Evolutionary conservation across 371 early-diverging fungal genomes (phyloP).

Genomic region (Mucor lusitanicus): DNA sequence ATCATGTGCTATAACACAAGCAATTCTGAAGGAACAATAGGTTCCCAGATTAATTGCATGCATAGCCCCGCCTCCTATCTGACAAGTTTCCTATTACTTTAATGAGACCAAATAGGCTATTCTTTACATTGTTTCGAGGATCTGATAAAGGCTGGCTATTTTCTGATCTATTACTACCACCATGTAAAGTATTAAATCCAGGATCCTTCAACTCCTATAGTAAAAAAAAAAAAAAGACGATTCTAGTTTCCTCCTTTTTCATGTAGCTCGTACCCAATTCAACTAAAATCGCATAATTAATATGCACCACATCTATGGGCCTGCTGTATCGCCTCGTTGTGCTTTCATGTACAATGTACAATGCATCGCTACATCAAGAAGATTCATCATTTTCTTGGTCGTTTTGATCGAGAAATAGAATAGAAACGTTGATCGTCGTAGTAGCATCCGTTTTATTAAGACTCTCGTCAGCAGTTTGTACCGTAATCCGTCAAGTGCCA

Average conservation of each 20-base stretch:
- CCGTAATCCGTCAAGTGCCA: background rate
- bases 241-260: background rate
- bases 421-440: background rate
- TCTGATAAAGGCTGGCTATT: background rate
- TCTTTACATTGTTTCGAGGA: background rate
- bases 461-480: background rate
- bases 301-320: background rate
- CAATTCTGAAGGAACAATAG: background rate
- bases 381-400: background rate
- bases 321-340: background rate
- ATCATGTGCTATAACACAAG: background rate
- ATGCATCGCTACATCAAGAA: background rate
- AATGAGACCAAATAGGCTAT: background rate
- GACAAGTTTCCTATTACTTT: background rate
- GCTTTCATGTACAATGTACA: background rate
- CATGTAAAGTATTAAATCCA: background rate
- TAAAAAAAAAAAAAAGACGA: too few relatives aligned
- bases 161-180: background rate
- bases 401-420: background rate
- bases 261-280: background rate
- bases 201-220: background rate
- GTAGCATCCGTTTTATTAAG: background rate
- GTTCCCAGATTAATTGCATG: background rate
- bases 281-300: background rate
- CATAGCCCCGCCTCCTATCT: background rate